Conservation (phyloP, 495 filamentous ascomycete genomes). For the Annulohypoxylon moriforme region DNA sequence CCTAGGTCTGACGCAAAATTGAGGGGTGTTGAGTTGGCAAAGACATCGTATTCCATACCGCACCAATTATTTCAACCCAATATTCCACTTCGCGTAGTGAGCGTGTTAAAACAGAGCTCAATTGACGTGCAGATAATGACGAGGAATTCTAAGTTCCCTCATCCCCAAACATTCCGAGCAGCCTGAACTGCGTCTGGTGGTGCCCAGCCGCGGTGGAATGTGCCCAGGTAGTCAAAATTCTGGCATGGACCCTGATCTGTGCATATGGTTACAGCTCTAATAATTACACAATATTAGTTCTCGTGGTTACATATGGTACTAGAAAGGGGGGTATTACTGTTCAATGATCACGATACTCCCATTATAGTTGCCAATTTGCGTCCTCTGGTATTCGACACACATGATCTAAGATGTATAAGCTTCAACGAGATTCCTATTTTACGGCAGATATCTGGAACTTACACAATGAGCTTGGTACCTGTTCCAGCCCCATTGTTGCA, state of each 20-base stretch:
- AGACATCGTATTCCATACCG: background rate
- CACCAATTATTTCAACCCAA: no score
- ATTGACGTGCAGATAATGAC: background rate
- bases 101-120: background rate
- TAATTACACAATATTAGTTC: background rate
- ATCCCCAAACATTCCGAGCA: background rate
- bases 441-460: background rate
- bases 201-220: background rate
- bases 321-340: background rate
- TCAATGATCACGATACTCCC: background rate
- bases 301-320: background rate
- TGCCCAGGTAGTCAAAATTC: slow-evolving; percentile 1
- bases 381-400: slow-evolving; percentile 1
- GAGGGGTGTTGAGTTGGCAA: background rate
- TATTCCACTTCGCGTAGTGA: background rate
- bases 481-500: background rate
- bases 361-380: background rate
- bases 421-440: background rate
- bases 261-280: background rate
- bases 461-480: slow-evolving; percentile 2
- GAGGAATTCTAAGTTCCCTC: background rate
- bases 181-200: background rate
- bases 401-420: background rate
- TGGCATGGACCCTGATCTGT: background rate
- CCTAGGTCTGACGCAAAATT: background rate